Evolutionary conservation across 73 alveolate species (phyloP).

Genomic region (Paramecium tetraurelia): DNA sequence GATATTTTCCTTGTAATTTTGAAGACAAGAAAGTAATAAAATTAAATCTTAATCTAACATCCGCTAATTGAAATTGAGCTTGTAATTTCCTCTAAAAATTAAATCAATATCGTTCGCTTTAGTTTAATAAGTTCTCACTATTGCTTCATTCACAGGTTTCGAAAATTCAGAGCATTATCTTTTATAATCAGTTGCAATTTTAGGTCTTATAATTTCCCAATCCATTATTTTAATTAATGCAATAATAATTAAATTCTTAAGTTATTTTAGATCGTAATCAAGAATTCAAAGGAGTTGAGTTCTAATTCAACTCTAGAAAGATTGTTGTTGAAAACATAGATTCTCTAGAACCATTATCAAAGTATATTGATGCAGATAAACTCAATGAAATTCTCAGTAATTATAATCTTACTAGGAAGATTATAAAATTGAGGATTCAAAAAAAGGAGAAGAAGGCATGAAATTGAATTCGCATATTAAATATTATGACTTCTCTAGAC

Average conservation of each 20-base stretch:
- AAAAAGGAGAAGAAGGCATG: constrained; percentile 5
- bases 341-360: background rate
- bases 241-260: constrained; percentile 2
- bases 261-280: background rate
- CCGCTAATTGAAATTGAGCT: constrained; percentile 72
- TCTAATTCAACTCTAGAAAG: background rate
- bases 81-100: constrained; percentile 84
- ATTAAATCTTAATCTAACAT: constrained; percentile 74
- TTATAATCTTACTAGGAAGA: background rate
- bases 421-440: background rate
- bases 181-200: constrained; percentile 53
- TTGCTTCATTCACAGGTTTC: background rate
- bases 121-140: constrained; percentile 50
- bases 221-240: constrained; percentile 32
- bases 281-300: constrained; percentile 13
- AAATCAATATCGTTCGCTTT: constrained; percentile 73
- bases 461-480: background rate
- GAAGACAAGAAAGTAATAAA: constrained; percentile 70
- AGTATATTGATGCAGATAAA: constrained; percentile 40
- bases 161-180: background rate
- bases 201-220: background rate
- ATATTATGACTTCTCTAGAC: constrained; percentile 12
- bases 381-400: background rate
- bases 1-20: constrained; percentile 81
- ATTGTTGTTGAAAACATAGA: constrained; percentile 5